Evolutionary conservation across 169 alveolate species (phyloP), one percentile per base, ranked within the genome.

Genomic region (Ichthyophthirius multifiliis): DNA sequence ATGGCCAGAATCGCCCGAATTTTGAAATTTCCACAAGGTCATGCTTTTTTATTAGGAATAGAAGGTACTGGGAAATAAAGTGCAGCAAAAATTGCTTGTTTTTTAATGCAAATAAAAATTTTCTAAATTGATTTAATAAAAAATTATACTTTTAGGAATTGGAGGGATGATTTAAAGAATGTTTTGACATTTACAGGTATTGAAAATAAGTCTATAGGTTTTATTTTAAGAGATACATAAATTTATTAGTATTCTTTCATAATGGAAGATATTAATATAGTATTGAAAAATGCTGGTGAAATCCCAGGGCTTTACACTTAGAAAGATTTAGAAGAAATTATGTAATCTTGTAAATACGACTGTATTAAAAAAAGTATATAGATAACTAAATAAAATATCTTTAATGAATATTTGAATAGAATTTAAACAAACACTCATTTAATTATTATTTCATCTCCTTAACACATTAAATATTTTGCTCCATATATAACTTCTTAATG

Each of bases 1-100:
- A 97, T 97, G 15, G 90, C 98, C 0, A 87, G 98, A 44, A 94
- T 97, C 13, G 88, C 95, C 47, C 74, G 99, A 30, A 93, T 95
- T 46, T 89, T 97, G 23, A 84, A 97, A 44, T 90, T 93, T 83
- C 97, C 98, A 4, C 86, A 89, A 23, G 99, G 98, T 39, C 94
- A 97, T 76, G 96, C 97, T 5, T 87, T 97, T 43, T 77, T 95
- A 31, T 84, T 97, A 31, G 98, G 99, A 32, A 98, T 97, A 1
- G 99, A 98, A 18, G 98, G 99, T 10, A 87, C 96, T 15, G 98
- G 99, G 35, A 85, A 98, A 75, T 93, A 94, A 87, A 84, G 95
- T 27, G 82, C 95, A 37, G 90, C 97, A 18, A 91, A 97, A 81
- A 79, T 95, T 73, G 95, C 98, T 23, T 86, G 96, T 10, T 95